phyloP scores from a whole-genome alignment of 352 stramenopile species.

The Aphanomyces stellatus region DNA sequence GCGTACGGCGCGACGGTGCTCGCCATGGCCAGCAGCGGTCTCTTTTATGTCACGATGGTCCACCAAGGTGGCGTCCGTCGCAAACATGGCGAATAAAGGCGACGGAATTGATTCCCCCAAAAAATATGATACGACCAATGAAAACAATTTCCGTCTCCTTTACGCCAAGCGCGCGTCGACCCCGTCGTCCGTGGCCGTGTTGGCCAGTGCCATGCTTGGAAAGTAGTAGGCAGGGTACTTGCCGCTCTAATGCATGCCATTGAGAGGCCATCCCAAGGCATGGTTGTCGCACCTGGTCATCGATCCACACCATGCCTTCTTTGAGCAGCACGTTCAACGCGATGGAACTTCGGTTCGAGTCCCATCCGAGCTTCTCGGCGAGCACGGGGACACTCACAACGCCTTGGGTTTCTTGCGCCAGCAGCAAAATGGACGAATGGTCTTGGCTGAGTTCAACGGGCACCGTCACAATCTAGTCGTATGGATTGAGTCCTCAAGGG shows the following conservation, averaged over 20 bases:
- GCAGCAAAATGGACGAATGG: slow-evolving; percentile 87
- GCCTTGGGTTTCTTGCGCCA: slow-evolving; percentile 81
- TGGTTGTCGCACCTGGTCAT: slow-evolving; percentile 62
- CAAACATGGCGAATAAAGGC: not conserved
- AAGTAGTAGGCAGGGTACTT: slow-evolving; percentile 77
- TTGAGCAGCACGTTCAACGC: slow-evolving; percentile 87
- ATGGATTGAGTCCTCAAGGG: not conserved
- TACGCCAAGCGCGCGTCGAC: too few species aligned
- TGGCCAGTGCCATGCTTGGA: slow-evolving; percentile 68
- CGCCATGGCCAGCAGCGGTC: slow-evolving; percentile 30
- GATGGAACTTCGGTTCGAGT: slow-evolving; percentile 86
- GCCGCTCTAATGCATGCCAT: slow-evolving; percentile 24
- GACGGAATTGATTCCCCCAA: not conserved
- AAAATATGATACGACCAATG: too few species aligned
- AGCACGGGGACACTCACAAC: slow-evolving; percentile 86
- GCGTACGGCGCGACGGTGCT: slow-evolving; percentile 56
- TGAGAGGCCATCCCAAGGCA: not conserved
- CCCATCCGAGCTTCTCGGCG: slow-evolving; percentile 74
- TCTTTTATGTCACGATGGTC: slow-evolving; percentile 9
- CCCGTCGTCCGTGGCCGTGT: not conserved
- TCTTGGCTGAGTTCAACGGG: slow-evolving; percentile 93
- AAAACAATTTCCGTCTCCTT: too few species aligned
- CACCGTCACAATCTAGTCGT: slow-evolving; percentile 86
- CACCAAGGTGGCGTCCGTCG: not conserved
- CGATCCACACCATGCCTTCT: slow-evolving; percentile 96